A percentile compares a stretch with the other conserved stretches of the same genome.
phyloP scores from a whole-genome alignment of 2,329 filamentous ascomycete genomes.

The Fusarium anguioides region DNA sequence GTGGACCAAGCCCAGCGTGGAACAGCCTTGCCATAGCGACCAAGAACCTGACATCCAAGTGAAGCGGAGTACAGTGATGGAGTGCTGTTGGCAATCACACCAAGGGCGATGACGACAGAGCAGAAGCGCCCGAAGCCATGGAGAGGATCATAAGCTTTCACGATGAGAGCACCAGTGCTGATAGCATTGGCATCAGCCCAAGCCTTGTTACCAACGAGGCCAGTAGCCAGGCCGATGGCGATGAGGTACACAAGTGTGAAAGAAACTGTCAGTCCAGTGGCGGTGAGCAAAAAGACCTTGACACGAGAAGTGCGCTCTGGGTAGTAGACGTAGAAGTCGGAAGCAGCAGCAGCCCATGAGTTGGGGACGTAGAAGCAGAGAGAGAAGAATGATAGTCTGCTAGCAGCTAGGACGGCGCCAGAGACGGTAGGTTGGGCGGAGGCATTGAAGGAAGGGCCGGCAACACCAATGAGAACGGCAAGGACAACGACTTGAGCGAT shows the following conservation, averaged over 20 bases:
- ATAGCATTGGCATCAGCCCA: constrained; percentile 64
- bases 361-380: constrained; percentile 67
- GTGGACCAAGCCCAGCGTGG: constrained; percentile 66
- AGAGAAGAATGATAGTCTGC: constrained; percentile 73
- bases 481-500: constrained; percentile 78
- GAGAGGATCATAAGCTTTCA: constrained; percentile 64
- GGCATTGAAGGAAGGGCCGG: constrained; percentile 69
- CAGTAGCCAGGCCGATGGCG: constrained; percentile 63
- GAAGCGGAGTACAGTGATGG: constrained; percentile 68
- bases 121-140: constrained; percentile 68
- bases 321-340: constrained; percentile 86
- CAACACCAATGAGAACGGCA: constrained; percentile 78
- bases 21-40: constrained; percentile 63
- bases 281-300: constrained; percentile 77
- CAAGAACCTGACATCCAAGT: constrained; percentile 68
- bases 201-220: constrained; percentile 59
- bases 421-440: constrained; percentile 67
- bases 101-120: constrained; percentile 65
- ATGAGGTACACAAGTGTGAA: constrained; percentile 77
- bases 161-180: constrained; percentile 67
- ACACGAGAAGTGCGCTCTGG: constrained; percentile 67
- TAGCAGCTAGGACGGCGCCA: constrained; percentile 74
- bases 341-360: constrained; percentile 76
- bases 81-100: constrained; percentile 66
- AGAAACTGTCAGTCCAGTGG: constrained; percentile 68